Evolutionary conservation across 345 rosid species (phyloP), one percentile per base, ranked within the genome.

Genomic region (Turritis glabra): DNA sequence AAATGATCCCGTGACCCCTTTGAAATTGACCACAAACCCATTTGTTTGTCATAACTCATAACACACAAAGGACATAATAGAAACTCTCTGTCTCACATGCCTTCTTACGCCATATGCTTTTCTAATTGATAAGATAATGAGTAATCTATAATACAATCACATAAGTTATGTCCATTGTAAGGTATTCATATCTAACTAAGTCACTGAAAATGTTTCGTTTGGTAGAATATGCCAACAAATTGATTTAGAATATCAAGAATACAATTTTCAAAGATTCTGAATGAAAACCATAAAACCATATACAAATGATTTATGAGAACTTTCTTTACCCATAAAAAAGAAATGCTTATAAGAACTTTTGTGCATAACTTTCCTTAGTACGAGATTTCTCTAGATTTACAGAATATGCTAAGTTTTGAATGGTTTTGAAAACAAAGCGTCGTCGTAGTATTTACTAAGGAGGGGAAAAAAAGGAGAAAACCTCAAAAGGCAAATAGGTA

Each of bases 1-100:
- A 46, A 26, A 55, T 44, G 71, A 77, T 55, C 80, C 80, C 80
- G 80, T 77, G 80, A 77, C 33, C 37, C 58, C 48, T 54, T 44
- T 22, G 35, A 70, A 62, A 70, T 62, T 63, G 80, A 76, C 80
- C 51, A 32, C 58, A 69, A 69, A 18, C 71, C 7, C 64, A 61
- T 43, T 9, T 65, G 29, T 23, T 72, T 73, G 54, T 13, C 35
- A 65, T 46, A 23, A 35, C 59, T 13, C 35, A 65, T 46, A 23
- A 35, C 59, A 46, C 78, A 57, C 61, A 76, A 53, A 62, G 44
- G 71, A 76, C 71, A 76, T 46, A 33, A 69, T 53, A 51, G 69
- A 76, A 68, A 76, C 64, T 21, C 65, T 76, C 71, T 62, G 69
- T 69, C 75, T 41, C 71, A 62, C 66, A 43, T 76, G 71, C 75